Conservation (phyloP, 805 yeast genomes). For the Naumovozyma castellii region DNA sequence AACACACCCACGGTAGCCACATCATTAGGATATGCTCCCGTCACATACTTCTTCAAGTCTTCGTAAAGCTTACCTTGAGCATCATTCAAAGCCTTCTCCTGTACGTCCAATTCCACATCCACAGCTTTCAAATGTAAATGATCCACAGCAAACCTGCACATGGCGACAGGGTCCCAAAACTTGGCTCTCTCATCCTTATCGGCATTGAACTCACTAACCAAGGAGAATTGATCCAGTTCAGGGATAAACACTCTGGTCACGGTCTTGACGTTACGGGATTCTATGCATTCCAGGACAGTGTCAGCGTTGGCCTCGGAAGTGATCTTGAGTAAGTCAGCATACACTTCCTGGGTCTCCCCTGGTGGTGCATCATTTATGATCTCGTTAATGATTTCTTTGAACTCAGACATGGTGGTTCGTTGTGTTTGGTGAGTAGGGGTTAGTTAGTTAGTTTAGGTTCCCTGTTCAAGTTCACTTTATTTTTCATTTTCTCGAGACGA, state of each 20-base stretch:
- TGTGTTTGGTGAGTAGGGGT: too few relatives aligned
- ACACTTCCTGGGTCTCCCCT: conserved; percentile 29
- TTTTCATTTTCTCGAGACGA: not conserved
- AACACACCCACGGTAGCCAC: conserved; percentile 38
- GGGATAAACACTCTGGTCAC: conserved; percentile 24
- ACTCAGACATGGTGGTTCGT: conserved; percentile 10
- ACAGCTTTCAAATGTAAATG: conserved; percentile 39
- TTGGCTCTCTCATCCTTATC: conserved; percentile 41
- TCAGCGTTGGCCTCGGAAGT: conserved; percentile 30
- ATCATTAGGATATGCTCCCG: conserved; percentile 59
- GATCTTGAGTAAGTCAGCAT: conserved; percentile 36
- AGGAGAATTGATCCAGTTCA: conserved; percentile 23
- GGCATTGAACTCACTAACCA: conserved; percentile 13
- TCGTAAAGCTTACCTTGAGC: conserved; percentile 13
- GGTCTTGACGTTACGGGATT: conserved; percentile 34
- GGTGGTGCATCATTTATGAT: conserved; percentile 28
- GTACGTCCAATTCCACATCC: conserved; percentile 38
- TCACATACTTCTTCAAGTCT: conserved; percentile 39
- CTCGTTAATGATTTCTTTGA: conserved; percentile 20
- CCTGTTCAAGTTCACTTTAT: too few relatives aligned
- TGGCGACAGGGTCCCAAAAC: conserved; percentile 44
- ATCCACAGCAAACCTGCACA: conserved; percentile 50
- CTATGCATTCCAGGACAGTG: conserved; percentile 31
- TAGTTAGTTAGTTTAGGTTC: too few relatives aligned
- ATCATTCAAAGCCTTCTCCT: conserved; percentile 7